These are phyloP conservation scores for Laetiporus sulphureus DNA, from an alignment of 1,284 basidiomycete species.

Conservation along the genomic window DNA sequence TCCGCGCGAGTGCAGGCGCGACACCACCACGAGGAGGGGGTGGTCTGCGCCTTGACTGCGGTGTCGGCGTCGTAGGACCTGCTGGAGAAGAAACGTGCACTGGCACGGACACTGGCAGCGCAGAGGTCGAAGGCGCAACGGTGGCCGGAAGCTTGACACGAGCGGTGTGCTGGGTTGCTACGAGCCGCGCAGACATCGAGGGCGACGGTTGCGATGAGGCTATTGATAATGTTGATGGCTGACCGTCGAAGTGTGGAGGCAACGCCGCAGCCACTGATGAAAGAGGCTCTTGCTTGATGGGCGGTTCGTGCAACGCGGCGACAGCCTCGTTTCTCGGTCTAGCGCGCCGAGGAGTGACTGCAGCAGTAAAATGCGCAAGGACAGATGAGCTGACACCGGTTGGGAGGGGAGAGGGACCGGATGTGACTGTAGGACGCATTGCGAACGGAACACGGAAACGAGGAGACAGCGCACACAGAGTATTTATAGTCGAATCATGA, in stretches of 20 bases:
- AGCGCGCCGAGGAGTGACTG: not conserved
- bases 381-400: too few relatives aligned
- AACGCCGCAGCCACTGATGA: not conserved
- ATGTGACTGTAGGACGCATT: not conserved
- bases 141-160: too few relatives aligned
- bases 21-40: conserved; percentile 8
- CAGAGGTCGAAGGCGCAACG: too few relatives aligned
- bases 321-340: not conserved
- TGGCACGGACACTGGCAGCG: not conserved
- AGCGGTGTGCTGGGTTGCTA: not conserved
- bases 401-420: not conserved
- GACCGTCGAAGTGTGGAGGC: not conserved
- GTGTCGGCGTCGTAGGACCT: not conserved
- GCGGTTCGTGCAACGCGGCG: not conserved
- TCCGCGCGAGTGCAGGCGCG: conserved; percentile 8
- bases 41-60: not conserved
- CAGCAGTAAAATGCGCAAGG: too few relatives aligned
- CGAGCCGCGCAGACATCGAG: not conserved
- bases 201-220: too few relatives aligned
- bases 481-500: too few relatives aligned
- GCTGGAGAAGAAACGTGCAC: not conserved
- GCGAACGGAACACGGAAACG: too few relatives aligned
- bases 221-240: too few relatives aligned
- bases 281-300: too few relatives aligned
- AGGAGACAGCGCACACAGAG: not conserved